Base-by-base conservation (phyloP, 495 filamentous ascomycete species). In the Podospora appendiculata region DNA sequence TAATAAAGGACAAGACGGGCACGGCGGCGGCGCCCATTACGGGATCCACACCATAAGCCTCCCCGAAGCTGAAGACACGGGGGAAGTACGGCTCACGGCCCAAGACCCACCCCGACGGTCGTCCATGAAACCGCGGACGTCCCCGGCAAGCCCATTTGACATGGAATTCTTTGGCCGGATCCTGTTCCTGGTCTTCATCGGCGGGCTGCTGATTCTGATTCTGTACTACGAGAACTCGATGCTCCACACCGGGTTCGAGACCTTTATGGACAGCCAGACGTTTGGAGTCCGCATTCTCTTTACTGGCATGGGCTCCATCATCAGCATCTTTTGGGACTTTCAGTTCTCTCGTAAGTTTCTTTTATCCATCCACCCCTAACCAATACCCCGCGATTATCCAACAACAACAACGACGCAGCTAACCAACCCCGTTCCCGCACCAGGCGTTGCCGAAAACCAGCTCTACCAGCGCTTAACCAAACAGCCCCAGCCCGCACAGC, bases 261-360 rank as follows among this genome's bases (percentile, higher is more conserved):
- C 34, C 41, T 76, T 71, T 45, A 72, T 76, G 59, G 61, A 64
- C 54, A 64, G 69, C 51, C 57, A 67, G 42, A 54, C 54, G 4
- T 74, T 73, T 45, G 72, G 72, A 8, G 66, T 70, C n/a, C 56
- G 62, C 13, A 71, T 73, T 33, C 45, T 76, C n/a, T 71, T 74
- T 34, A 68, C 72, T 0, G 50, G 45, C 8, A 48, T 64, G 11
- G 72, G 67, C 48, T 65, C 71, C 7, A 39, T 71, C 12, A 62
- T 74, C 4, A 47, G 32, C 10, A n/a, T 11, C 6, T 48, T 53
- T 12, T 47, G 51, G 43, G 45, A 42, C 11, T 47, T 32, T 32
- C 42, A 47, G 18, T 53, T 47, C 33, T 41, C 32, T 1, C 41
- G 51, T 53, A 14, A 48, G 51, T 25, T 25, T 3, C 6, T 17